Evolutionary conservation across 2,329 filamentous ascomycete genomes (phyloP).

Genomic region (Hypoxylon sp.): DNA sequence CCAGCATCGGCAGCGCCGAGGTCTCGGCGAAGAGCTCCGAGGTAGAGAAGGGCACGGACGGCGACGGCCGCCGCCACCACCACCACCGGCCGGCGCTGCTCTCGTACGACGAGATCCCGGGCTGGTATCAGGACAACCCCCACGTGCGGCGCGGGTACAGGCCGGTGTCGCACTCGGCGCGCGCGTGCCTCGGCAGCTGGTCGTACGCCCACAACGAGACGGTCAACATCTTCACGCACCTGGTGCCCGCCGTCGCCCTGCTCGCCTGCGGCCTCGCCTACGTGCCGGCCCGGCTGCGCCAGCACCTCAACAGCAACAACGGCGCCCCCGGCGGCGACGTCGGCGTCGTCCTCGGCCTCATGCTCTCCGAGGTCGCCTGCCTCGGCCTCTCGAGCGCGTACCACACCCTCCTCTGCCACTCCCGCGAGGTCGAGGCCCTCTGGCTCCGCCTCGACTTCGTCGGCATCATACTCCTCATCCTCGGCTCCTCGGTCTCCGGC

Average conservation of each 20-base stretch:
- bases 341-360: conserved; percentile 63
- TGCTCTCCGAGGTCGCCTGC: conserved; percentile 60
- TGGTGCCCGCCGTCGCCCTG: conserved; percentile 60
- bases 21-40: conserved; percentile 13
- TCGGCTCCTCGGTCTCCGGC: conserved; percentile 71
- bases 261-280: conserved; percentile 51
- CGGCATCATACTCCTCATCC: conserved; percentile 73
- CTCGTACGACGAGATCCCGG: conserved; percentile 40
- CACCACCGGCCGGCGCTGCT: conserved; percentile 14
- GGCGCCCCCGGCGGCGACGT: conserved; percentile 53
- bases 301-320: too few relatives aligned
- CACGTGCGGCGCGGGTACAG: conserved; percentile 72
- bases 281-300: conserved; percentile 42
- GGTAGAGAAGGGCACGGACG: conserved; percentile 13
- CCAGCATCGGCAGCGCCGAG: conserved; percentile 9
- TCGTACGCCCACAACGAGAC: conserved; percentile 66
- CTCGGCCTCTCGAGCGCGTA: conserved; percentile 65
- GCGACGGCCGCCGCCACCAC: background rate
- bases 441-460: conserved; percentile 75
- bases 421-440: conserved; percentile 63
- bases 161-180: conserved; percentile 65
- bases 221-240: conserved; percentile 72
- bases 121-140: conserved; percentile 63
- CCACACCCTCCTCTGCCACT: conserved; percentile 73
- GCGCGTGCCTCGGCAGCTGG: conserved; percentile 62